These are phyloP conservation scores for Carex scoparia DNA, from an alignment of 176 grass and related monocot species.

Conservation along the genomic window DNA sequence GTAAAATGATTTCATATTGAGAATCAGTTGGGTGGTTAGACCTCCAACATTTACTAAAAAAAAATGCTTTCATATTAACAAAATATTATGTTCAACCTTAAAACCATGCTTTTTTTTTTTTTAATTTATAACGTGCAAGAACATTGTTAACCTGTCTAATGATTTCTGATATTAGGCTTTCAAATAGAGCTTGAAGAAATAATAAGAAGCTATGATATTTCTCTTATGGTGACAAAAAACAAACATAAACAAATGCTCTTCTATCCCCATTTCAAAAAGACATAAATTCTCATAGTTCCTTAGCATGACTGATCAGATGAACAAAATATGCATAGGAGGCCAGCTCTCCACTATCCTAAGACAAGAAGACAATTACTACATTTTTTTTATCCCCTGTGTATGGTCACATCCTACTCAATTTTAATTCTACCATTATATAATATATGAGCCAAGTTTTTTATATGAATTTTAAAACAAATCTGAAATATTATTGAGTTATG, in stretches of 20 bases:
- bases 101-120: no score
- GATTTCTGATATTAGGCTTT: no score
- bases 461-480: not conserved
- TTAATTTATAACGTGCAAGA: no score
- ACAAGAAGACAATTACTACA: not conserved
- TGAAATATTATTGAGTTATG: not conserved
- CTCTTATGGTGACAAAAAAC: not conserved
- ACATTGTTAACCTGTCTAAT: no score
- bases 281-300: not conserved
- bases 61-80: no score
- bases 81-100: not conserved
- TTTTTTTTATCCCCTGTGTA: not conserved
- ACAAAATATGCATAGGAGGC: no score
- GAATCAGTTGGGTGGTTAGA: no score
- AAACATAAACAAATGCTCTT: not conserved
- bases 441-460: not conserved
- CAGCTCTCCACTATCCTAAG: no score
- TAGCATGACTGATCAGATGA: no score
- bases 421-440: not conserved
- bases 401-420: not conserved
- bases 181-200: not conserved
- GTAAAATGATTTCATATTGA: no score
- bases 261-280: not conserved
- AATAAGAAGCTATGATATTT: not conserved
- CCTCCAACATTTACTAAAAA: no score